phyloP scores from a whole-genome alignment of 768 basidiomycete species.

The Guyanaporus albipodus region DNA sequence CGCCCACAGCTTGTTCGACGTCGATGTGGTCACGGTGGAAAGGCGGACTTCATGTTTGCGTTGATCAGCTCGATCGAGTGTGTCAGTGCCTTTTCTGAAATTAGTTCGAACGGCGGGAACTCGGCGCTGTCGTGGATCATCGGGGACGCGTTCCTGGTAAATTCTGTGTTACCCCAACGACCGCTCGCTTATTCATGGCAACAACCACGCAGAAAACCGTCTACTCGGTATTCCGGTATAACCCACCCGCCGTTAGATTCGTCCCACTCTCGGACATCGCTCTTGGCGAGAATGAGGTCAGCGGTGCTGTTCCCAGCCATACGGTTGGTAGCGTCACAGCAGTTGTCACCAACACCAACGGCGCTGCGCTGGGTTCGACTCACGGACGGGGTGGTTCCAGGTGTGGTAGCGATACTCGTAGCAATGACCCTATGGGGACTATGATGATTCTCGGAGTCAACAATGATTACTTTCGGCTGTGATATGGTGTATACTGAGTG shows the following conservation, averaged over 20 bases:
- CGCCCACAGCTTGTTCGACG: too few relatives aligned
- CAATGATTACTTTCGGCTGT: too few relatives aligned
- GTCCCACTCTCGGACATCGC: constrained; percentile 38
- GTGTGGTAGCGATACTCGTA: not conserved
- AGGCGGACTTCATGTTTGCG: constrained; percentile 44
- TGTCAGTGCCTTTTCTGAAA: constrained; percentile 51
- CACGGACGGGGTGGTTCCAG: not conserved
- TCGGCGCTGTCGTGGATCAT: constrained; percentile 46
- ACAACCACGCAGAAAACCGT: constrained; percentile 43
- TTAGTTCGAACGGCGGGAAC: constrained; percentile 31
- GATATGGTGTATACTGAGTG: too few relatives aligned
- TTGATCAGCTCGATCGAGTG: constrained; percentile 38
- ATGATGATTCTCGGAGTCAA: too few relatives aligned
- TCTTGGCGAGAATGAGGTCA: constrained; percentile 27
- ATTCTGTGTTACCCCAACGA: not conserved
- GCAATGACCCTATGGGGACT: not conserved
- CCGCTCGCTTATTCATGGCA: not conserved
- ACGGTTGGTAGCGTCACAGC: constrained; percentile 65
- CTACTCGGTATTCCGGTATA: constrained; percentile 51
- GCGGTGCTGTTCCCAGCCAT: constrained; percentile 42
- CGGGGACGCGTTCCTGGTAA: constrained; percentile 46
- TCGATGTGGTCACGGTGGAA: constrained; percentile 34
- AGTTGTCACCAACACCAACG: constrained; percentile 35
- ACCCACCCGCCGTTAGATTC: constrained; percentile 49
- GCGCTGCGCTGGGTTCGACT: constrained; percentile 1